A percentile compares a stretch with the other conserved stretches of the same genome.
Evolutionary conservation across 1,284 basidiomycete species (phyloP).

Genomic region (Psilocybe mexicana): DNA sequence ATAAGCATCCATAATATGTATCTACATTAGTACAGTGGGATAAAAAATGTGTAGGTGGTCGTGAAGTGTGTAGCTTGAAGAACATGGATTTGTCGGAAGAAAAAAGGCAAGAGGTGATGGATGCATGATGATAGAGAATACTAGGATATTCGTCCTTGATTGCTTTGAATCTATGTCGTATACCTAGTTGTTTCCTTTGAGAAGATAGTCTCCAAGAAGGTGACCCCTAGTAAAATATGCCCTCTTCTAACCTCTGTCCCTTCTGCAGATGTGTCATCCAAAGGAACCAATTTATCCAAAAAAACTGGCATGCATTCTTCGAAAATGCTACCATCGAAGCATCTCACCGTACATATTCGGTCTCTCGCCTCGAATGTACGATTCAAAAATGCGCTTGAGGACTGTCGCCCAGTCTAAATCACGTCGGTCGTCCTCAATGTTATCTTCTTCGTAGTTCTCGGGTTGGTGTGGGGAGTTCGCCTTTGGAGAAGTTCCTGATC

Average conservation of each 20-base stretch:
- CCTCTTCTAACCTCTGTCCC: neutral
- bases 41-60: conserved; percentile 4
- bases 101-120: neutral
- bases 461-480: conserved; percentile 16
- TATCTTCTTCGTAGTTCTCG: conserved; percentile 41
- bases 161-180: neutral
- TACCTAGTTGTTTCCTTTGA: neutral
- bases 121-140: neutral
- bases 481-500: conserved; percentile 21
- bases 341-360: conserved; percentile 95
- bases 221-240: neutral
- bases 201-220: neutral
- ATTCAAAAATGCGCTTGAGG: conserved; percentile 89
- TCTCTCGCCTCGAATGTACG: conserved; percentile 81
- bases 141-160: too few relatives aligned
- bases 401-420: conserved; percentile 91
- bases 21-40: conserved; percentile 22
- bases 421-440: conserved; percentile 52
- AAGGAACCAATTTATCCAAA: neutral
- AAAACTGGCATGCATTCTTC: neutral
- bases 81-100: neutral
- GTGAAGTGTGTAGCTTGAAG: conserved; percentile 1
- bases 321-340: conserved; percentile 55
- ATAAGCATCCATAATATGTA: conserved; percentile 17
- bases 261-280: neutral